Base-by-base conservation (phyloP, 2,329 filamentous ascomycete species). In the Colletotrichum scovillei region DNA sequence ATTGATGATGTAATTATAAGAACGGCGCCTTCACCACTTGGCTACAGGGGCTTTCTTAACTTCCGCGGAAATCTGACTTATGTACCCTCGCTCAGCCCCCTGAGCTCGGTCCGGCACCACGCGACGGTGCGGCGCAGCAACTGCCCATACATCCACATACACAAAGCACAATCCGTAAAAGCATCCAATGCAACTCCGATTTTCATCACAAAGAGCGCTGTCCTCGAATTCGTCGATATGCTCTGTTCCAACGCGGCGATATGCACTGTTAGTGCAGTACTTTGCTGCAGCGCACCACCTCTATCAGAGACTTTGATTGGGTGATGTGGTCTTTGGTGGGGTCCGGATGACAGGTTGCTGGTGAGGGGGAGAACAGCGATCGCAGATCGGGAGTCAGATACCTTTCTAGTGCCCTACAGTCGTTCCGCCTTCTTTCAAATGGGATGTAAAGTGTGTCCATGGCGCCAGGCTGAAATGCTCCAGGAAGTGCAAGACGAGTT, bases 11-110 rank as follows among this genome's bases (percentile, higher is more conserved):
- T 69, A 75, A 77, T 74, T 80, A 80, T 80, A 80, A 79, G 78
- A 78, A 79, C 78, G 77, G 80, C 75, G 78, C 78, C 78, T 78
- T 80, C 80, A 80, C 79, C 78, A 79, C 78, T 80, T 77, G 78
- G 78, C 79, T 79, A 80, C 75, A 78, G 78, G 79, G 79, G 49
- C 57, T 57, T 49, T 49, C 42, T 49, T 49, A 49, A 49, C 19
- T 49, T 49, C 0, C 1, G 19, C 8, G 2, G 1, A n/a, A 49
- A n/a, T 9, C 4, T 49, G 3, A 0, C 0, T 5, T n/a, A n/a
- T 49, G 16, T n/a, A 49, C 42, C 19, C 19, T 19, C 1, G 3
- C 19, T 2, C 4, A 2, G 9, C 42, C 6, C 19, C 42, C 8
- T 8, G 19, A 49, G 42, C 42, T 49, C 19, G 42, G 42, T 49